phyloP scores from a whole-genome alignment of 768 basidiomycete genomes.

The Russula abietina region DNA sequence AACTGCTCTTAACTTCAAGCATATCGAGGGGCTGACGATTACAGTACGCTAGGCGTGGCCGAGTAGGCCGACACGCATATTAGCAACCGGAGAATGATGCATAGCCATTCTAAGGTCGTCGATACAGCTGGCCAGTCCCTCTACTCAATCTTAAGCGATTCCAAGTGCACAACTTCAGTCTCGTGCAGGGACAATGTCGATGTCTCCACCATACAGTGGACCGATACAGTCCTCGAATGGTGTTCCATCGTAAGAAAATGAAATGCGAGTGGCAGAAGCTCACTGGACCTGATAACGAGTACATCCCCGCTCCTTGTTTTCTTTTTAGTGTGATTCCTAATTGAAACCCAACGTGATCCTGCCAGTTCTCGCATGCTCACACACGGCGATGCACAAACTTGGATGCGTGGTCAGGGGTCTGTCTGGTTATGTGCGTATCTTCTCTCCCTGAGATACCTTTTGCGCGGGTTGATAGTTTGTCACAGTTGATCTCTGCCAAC shows the following conservation, averaged over 20 bases:
- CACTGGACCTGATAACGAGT: conserved; percentile 5
- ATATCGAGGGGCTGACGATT: too few species aligned
- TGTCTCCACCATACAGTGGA: conserved; percentile 6
- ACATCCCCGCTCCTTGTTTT: not conserved
- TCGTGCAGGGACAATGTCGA: conserved; percentile 4
- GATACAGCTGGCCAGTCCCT: not conserved
- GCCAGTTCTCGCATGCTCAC: conserved; percentile 8
- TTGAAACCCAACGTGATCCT: not conserved
- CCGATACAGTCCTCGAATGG: conserved; percentile 10
- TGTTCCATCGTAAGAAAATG: conserved; percentile 3
- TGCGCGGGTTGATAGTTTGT: not conserved
- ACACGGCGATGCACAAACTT: conserved; percentile 2
- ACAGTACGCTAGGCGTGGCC: too few species aligned
- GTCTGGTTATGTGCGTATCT: conserved; percentile 5
- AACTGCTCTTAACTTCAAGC: too few species aligned
- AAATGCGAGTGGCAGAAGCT: conserved; percentile 11
- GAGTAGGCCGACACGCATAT: too few species aligned
- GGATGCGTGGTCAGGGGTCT: not conserved
- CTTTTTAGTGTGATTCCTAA: too few species aligned
- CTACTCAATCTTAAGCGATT: not conserved
- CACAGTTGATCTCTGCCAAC: conserved; percentile 9
- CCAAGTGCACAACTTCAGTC: not conserved
- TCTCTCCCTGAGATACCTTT: not conserved
- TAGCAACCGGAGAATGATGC: too few species aligned
- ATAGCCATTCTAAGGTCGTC: not conserved